A percentile compares a stretch with the other conserved stretches of the same genome.
These are phyloP conservation scores for Xylaria sp. DNA, from an alignment of 2,329 filamentous ascomycete species.

Conservation along the genomic window DNA sequence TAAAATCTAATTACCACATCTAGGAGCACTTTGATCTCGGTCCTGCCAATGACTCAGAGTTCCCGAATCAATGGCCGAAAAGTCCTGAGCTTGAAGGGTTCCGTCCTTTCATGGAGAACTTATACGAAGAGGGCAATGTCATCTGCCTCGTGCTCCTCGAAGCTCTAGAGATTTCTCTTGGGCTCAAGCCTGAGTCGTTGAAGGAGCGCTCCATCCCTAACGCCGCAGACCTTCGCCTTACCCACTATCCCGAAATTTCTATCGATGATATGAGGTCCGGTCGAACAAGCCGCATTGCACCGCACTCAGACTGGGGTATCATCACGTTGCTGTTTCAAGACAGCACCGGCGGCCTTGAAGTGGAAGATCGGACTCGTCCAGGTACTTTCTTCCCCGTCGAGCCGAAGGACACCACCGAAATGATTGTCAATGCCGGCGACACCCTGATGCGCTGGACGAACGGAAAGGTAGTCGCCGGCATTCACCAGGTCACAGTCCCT, in stretches of 20 bases:
- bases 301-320: slow-evolving; percentile 42
- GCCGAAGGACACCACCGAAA: slow-evolving; percentile 29
- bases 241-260: slow-evolving; percentile 31
- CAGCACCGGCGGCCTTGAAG: slow-evolving; percentile 52
- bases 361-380: slow-evolving; percentile 43
- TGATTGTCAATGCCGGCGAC: slow-evolving; percentile 52
- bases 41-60: slow-evolving; percentile 18
- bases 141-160: slow-evolving; percentile 17
- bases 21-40: slow-evolving; percentile 35
- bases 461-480: slow-evolving; percentile 33
- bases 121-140: slow-evolving; percentile 7
- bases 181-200: slow-evolving; percentile 18
- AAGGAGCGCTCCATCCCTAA: slow-evolving; percentile 25
- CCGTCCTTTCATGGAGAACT: slow-evolving; percentile 27
- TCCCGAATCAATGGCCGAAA: slow-evolving; percentile 31
- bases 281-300: slow-evolving; percentile 33
- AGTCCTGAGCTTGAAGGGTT: slow-evolving; percentile 24
- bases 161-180: slow-evolving; percentile 28
- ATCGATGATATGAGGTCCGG: slow-evolving; percentile 22
- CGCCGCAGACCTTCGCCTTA: slow-evolving; percentile 33
- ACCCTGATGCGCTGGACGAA: slow-evolving; percentile 49
- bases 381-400: slow-evolving; percentile 33
- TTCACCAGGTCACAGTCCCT: slow-evolving; percentile 40
- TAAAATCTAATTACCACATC: not conserved
- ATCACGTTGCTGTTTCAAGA: slow-evolving; percentile 55